Evolutionary conservation across 176 grass and related monocot genomes (phyloP), one percentile per base, ranked within the genome.

Genomic region (Oryza nivara): DNA sequence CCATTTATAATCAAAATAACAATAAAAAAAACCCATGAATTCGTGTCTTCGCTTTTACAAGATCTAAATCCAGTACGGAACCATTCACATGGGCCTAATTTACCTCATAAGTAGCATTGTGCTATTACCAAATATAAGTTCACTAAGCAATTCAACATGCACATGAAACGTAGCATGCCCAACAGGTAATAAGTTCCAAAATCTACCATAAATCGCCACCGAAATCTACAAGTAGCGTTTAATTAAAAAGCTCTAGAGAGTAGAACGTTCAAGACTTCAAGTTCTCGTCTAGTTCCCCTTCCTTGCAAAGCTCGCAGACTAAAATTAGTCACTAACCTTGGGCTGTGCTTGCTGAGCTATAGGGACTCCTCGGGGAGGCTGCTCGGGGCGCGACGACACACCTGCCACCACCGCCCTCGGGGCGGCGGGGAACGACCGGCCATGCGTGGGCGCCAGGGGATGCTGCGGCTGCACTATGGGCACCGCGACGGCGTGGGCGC

Each of bases 291-390:
- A 72, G 73, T 48, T 78, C 79, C 34, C 47, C 78, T 36, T 66
- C 66, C 35, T 46, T 58, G 49, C 12, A 40, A 44, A 76, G 4
- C 11, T 13, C 23, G 44, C 12, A 5, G 69, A 64, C 40, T 5
- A 68, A 74, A 81, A 7, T 30, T 47, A 66, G 41, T 17, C 13
- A 88, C 68, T 64, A 52, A 92, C 90, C 90, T 92, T 92, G 83
- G 80, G 79, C 25, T 80, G 90, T 46, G 90, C 51, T 44, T 86
- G 90, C 20, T 80, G 45, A 44, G 69, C 65, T 48, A 83, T 85
- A 7, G 75, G 87, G 44, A 92, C 75, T 38, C 83, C 86, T 65
- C 75, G 83, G 11, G 80, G 87, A 72, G 83, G 86, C 8, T 82
- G 73, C 15, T 85, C 86, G 4, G 80, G 75, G 6, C 75, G 75